Percentiles rank a stretch among this genome's conserved stretches.
Evolutionary conservation across 2,329 filamentous ascomycete species (phyloP).

Genomic region (Phaeosphaeria sp.): DNA sequence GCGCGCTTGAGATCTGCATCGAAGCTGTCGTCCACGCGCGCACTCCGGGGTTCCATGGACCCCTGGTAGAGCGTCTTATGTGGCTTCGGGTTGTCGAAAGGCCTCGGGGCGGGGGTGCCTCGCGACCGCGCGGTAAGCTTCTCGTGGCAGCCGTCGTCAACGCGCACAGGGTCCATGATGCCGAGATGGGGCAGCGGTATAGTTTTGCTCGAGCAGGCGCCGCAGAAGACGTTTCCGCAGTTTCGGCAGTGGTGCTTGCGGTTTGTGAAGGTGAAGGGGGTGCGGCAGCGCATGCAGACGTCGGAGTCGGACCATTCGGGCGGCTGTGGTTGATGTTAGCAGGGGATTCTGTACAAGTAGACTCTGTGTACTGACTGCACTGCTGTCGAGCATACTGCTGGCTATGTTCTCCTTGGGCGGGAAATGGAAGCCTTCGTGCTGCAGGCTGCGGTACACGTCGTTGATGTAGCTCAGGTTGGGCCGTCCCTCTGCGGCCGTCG

Average conservation of each 20-base stretch:
- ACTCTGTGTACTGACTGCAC: slow-evolving; percentile 70
- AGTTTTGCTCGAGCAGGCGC: slow-evolving; percentile 88
- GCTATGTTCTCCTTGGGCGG: slow-evolving; percentile 85
- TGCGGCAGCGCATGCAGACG: slow-evolving; percentile 97
- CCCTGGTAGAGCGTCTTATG: slow-evolving; percentile 69
- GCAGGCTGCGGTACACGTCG: slow-evolving; percentile 82
- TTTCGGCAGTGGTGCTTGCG: slow-evolving; percentile 98
- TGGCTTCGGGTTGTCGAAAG: slow-evolving; percentile 56
- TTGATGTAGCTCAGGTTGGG: slow-evolving; percentile 84
- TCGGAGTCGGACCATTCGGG: slow-evolving; percentile 98
- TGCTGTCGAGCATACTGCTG: slow-evolving; percentile 98
- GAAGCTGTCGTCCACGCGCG: slow-evolving; percentile 86
- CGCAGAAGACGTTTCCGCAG: slow-evolving; percentile 96
- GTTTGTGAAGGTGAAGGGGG: slow-evolving; percentile 95
- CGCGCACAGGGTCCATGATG: slow-evolving; percentile 87
- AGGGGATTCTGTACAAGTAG: not conserved
- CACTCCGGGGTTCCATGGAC: slow-evolving; percentile 88
- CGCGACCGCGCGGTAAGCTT: slow-evolving; percentile 80
- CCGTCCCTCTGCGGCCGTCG: slow-evolving; percentile 83
- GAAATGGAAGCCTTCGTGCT: slow-evolving; percentile 86
- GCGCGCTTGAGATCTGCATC: slow-evolving; percentile 95
- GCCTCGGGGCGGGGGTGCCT: slow-evolving; percentile 49
- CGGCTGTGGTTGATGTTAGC: slow-evolving; percentile 61
- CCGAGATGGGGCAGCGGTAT: slow-evolving; percentile 90
- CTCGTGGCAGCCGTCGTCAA: slow-evolving; percentile 93